phyloP scores from a whole-genome alignment of 2,329 filamentous ascomycete species.

The Chaetomium olivaceum region DNA sequence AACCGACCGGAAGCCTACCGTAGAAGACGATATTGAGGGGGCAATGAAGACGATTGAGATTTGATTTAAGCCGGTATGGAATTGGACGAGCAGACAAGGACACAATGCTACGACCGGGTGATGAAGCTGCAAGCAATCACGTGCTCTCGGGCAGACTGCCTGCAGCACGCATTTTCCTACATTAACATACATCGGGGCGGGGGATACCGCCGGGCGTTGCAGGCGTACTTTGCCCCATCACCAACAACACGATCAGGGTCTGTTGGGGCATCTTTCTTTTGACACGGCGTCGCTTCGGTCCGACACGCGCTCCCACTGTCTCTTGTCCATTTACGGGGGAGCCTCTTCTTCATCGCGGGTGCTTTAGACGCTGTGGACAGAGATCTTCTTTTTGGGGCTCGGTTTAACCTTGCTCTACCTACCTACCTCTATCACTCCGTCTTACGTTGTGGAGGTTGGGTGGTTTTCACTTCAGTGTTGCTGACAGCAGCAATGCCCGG shows the following conservation, averaged over 20 bases:
- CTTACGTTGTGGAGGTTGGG: not conserved
- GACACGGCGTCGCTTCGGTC: not conserved
- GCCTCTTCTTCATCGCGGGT: not conserved
- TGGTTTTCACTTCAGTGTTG: not conserved
- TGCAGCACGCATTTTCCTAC: slow-evolving; percentile 6
- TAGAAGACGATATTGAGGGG: slow-evolving; percentile 49
- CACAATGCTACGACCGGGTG: slow-evolving; percentile 9
- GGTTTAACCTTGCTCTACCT: not conserved
- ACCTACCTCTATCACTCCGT: not conserved
- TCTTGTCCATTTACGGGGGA: not conserved
- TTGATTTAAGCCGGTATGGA: slow-evolving; percentile 36
- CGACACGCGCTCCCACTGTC: not conserved
- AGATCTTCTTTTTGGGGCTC: not conserved
- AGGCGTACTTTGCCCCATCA: slow-evolving; percentile 7
- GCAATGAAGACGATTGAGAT: slow-evolving; percentile 65
- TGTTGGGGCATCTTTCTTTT: slow-evolving; percentile 2
- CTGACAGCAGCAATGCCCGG: not conserved
- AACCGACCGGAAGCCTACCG: slow-evolving; percentile 45
- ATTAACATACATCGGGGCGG: slow-evolving; percentile 12
- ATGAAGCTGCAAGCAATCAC: slow-evolving; percentile 11
- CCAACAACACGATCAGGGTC: slow-evolving; percentile 7
- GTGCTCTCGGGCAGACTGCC: not conserved
- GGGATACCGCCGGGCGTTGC: slow-evolving; percentile 15
- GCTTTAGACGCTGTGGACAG: not conserved
- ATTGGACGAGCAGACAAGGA: not conserved